These are phyloP conservation scores for Xylogone sp. DNA, from an alignment of 2,329 filamentous ascomycete genomes.

Conservation along the genomic window DNA sequence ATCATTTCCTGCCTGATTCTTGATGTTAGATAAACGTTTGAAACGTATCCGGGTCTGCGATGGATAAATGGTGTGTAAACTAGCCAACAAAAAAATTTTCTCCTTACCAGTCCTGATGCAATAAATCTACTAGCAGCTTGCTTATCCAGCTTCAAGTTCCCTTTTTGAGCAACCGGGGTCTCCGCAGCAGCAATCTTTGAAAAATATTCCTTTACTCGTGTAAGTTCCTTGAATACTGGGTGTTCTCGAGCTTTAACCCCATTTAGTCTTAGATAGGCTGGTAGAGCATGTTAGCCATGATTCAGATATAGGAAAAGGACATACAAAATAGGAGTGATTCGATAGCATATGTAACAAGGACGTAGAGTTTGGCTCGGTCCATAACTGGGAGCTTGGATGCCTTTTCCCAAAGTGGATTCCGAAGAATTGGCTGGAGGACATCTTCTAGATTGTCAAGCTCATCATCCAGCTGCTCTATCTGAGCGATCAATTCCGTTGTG, in stretches of 20 bases:
- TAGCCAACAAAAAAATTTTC: conserved; percentile 21
- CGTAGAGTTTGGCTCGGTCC: conserved; percentile 90
- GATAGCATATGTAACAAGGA: conserved; percentile 82
- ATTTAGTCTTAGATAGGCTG: conserved; percentile 73
- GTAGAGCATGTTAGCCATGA: conserved; percentile 9
- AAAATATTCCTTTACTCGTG: conserved; percentile 86
- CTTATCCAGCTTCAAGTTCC: conserved; percentile 62
- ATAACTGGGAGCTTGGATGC: conserved; percentile 82
- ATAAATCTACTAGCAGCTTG: conserved; percentile 78
- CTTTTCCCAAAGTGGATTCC: conserved; percentile 58
- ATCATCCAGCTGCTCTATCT: conserved; percentile 56
- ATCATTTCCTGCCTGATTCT: conserved; percentile 35
- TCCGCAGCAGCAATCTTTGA: conserved; percentile 83
- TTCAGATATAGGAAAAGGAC: conserved; percentile 22
- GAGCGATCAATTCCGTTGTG: conserved; percentile 23
- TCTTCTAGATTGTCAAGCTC: conserved; percentile 78
- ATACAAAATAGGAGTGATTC: conserved; percentile 86
- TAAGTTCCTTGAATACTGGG: conserved; percentile 79
- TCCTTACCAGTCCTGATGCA: conserved; percentile 69
- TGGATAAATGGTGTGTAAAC: too few species aligned
- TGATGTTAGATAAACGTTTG: not conserved
- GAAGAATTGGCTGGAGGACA: conserved; percentile 69
- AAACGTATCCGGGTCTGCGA: not conserved
- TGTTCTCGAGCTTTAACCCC: conserved; percentile 81
- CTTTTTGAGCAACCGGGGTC: conserved; percentile 51